phyloP scores from a whole-genome alignment of 176 grass and related monocot species.

The Ensete ventricosum region DNA sequence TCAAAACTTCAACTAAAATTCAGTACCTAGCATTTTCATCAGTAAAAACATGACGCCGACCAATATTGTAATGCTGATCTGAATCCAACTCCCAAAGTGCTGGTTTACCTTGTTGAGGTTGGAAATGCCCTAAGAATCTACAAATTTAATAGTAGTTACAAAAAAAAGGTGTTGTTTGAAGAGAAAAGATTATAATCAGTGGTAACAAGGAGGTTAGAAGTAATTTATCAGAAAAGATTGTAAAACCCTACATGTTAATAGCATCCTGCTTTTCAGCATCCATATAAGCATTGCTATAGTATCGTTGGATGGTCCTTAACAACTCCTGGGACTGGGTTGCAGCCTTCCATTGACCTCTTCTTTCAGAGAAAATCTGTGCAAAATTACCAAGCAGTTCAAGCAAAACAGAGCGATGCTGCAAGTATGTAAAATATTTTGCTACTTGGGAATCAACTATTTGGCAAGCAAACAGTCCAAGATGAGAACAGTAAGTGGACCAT shows the following conservation, averaged over 20 bases:
- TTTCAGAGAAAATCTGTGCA: constrained; percentile 83
- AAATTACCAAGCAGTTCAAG: not conserved
- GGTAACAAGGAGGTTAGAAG: not conserved
- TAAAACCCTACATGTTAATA: constrained; percentile 85
- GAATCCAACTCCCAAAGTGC: constrained; percentile 89
- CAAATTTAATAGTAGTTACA: constrained; percentile 4
- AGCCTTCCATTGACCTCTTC: constrained; percentile 90
- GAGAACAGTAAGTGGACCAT: too few species aligned
- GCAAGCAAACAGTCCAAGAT: not conserved
- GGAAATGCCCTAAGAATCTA: constrained; percentile 93
- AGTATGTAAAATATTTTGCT: not conserved
- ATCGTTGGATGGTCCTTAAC: constrained; percentile 85
- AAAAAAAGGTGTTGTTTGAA: not conserved
- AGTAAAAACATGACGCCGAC: constrained; percentile 49
- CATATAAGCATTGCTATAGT: constrained; percentile 90
- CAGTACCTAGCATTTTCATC: constrained; percentile 52
- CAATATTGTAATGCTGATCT: constrained; percentile 90
- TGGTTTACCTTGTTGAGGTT: constrained; percentile 82
- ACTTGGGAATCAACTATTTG: not conserved
- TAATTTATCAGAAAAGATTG: not conserved
- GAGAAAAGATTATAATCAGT: not conserved
- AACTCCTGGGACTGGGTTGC: constrained; percentile 96
- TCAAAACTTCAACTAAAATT: not conserved
- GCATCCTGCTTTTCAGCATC: constrained; percentile 97
- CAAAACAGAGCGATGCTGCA: not conserved